phyloP scores from a whole-genome alignment of 2,329 filamentous ascomycete genomes.

The Neophaeococcomyces aloes region DNA sequence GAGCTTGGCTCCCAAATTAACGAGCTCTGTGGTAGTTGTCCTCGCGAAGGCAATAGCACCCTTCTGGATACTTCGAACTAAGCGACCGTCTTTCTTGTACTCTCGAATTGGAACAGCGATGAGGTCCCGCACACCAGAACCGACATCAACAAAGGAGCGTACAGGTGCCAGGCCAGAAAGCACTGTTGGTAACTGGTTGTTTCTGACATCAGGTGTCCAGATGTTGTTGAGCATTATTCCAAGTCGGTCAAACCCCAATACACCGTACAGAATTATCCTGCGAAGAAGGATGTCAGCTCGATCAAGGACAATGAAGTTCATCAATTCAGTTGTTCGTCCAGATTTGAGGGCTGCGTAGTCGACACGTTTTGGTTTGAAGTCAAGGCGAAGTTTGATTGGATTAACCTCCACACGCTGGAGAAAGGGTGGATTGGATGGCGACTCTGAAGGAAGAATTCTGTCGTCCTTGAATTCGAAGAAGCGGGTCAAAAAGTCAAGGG shows the following conservation, averaged over 20 bases:
- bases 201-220: conserved; percentile 88
- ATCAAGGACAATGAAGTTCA: conserved; percentile 95
- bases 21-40: conserved; percentile 87
- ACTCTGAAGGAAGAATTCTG: conserved; percentile 38
- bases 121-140: conserved; percentile 73
- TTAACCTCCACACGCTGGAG: conserved; percentile 82
- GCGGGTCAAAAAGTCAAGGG: conserved; percentile 87
- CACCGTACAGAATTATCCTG: conserved; percentile 85
- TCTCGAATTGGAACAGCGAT: conserved; percentile 83
- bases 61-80: conserved; percentile 85
- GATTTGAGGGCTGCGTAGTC: conserved; percentile 89
- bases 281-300: conserved; percentile 74
- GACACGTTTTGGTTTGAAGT: conserved; percentile 97
- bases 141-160: conserved; percentile 83
- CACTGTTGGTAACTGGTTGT: conserved; percentile 78
- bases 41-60: conserved; percentile 82
- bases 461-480: conserved; percentile 98
- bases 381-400: conserved; percentile 70
- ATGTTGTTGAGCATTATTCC: conserved; percentile 87
- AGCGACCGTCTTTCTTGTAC: conserved; percentile 85
- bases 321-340: conserved; percentile 91
- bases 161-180: conserved; percentile 81
- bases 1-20: conserved; percentile 85
- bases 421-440: conserved; percentile 67
- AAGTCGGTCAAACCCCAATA: conserved; percentile 80